A percentile compares a stretch with the other conserved stretches of the same genome.
These are phyloP conservation scores for Arthrobotrys conoides DNA, from an alignment of 2,329 filamentous ascomycete species.

Conservation along the genomic window DNA sequence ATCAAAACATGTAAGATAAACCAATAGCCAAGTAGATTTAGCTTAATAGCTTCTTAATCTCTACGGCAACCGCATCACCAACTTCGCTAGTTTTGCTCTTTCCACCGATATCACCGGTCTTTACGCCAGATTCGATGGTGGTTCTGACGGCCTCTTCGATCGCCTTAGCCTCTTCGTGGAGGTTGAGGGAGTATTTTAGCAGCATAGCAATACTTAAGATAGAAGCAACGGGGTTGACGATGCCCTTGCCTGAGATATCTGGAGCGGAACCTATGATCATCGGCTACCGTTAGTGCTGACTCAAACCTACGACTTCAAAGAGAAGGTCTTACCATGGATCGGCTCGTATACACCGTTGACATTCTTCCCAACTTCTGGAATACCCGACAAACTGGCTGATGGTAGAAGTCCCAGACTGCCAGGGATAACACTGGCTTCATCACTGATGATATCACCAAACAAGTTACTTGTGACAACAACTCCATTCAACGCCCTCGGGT, in stretches of 20 bases:
- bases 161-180: slow-evolving; percentile 81
- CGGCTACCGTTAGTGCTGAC: slow-evolving; percentile 16
- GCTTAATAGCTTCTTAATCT: slow-evolving; percentile 61
- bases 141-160: slow-evolving; percentile 85
- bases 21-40: background rate
- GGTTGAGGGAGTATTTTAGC: slow-evolving; percentile 89
- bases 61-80: slow-evolving; percentile 81
- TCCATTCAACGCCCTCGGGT: slow-evolving; percentile 87
- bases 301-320: background rate
- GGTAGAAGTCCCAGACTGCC: slow-evolving; percentile 90
- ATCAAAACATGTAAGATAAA: background rate
- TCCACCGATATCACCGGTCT: slow-evolving; percentile 89
- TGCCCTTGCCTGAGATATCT: slow-evolving; percentile 86
- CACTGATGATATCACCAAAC: slow-evolving; percentile 95
- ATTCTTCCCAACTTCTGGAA: slow-evolving; percentile 85
- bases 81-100: slow-evolving; percentile 79
- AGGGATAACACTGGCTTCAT: slow-evolving; percentile 94
- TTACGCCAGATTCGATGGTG: slow-evolving; percentile 82
- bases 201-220: slow-evolving; percentile 96
- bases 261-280: slow-evolving; percentile 74
- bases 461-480: slow-evolving; percentile 93
- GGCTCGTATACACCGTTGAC: slow-evolving; percentile 98
- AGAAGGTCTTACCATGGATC: slow-evolving; percentile 80
- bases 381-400: slow-evolving; percentile 85
- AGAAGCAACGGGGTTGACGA: slow-evolving; percentile 92